Evolutionary conservation across 108 stramenopile species (phyloP).

Genomic region (Cyclotella atomus): DNA sequence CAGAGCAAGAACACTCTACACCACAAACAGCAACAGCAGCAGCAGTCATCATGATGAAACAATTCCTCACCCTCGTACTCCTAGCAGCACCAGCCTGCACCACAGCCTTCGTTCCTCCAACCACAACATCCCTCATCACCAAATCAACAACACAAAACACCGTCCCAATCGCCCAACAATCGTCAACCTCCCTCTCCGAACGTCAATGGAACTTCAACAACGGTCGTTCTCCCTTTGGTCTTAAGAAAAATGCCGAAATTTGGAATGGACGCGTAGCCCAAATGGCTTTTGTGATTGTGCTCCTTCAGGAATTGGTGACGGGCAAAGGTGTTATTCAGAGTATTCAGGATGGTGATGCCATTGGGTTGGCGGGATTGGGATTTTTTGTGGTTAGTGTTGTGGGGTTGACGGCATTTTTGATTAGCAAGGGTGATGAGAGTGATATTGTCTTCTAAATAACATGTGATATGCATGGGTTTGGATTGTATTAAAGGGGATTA

Average conservation of each 20-base stretch:
- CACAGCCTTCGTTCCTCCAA: neutral
- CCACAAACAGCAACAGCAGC: too few relatives aligned
- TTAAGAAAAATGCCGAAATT: conserved; percentile 90
- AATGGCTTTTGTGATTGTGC: conserved; percentile 81
- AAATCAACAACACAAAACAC: neutral
- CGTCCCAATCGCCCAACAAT: conserved; percentile 5
- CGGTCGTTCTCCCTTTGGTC: conserved; percentile 82
- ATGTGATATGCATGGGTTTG: too few relatives aligned
- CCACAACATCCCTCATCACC: neutral
- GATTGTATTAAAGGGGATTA: too few relatives aligned
- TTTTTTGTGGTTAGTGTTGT: conserved; percentile 47
- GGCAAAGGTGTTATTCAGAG: conserved; percentile 82
- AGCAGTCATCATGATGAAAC: conserved; percentile 3
- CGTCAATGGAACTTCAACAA: conserved; percentile 92
- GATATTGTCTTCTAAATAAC: conserved; percentile 41
- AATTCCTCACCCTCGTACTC: conserved; percentile 3
- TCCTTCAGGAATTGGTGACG: conserved; percentile 81
- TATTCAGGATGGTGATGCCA: conserved; percentile 73
- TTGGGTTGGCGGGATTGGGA: conserved; percentile 54
- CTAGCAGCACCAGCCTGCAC: neutral
- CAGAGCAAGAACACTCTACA: neutral
- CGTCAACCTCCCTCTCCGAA: conserved; percentile 57
- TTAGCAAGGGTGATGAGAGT: conserved; percentile 73
- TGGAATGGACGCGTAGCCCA: conserved; percentile 93
- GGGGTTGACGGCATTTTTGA: conserved; percentile 78